Conservation (phyloP, 2,329 filamentous ascomycete species). For the Periconia sp. region DNA sequence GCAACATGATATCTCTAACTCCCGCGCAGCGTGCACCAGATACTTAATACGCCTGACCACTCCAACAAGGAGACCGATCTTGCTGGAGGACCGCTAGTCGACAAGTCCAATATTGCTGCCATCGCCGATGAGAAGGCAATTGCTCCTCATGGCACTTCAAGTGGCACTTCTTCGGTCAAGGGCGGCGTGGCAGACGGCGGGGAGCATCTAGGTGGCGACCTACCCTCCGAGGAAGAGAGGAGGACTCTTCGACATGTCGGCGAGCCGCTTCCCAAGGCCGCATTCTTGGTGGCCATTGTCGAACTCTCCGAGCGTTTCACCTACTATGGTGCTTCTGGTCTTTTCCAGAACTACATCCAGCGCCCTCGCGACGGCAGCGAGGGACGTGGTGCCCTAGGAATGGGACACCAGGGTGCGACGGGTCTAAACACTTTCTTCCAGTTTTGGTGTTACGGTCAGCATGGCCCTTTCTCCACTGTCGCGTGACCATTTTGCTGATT, state of each 20-base stretch:
- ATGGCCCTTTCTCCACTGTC: slow-evolving; percentile 11
- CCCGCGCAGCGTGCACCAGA: slow-evolving; percentile 41
- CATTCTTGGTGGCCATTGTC: slow-evolving; percentile 57
- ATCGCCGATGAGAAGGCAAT: slow-evolving; percentile 29
- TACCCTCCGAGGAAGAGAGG: slow-evolving; percentile 52
- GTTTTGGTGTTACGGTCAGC: slow-evolving; percentile 46
- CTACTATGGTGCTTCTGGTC: slow-evolving; percentile 54
- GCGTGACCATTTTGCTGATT: neutral
- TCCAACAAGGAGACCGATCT: slow-evolving; percentile 36
- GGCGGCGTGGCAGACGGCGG: slow-evolving; percentile 24
- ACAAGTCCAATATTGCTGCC: slow-evolving; percentile 22
- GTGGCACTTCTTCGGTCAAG: slow-evolving; percentile 22
- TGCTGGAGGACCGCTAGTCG: slow-evolving; percentile 30
- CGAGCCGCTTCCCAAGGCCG: slow-evolving; percentile 53
- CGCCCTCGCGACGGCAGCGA: slow-evolving; percentile 44
- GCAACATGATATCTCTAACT: no score
- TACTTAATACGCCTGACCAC: slow-evolving; percentile 33
- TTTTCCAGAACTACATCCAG: slow-evolving; percentile 59
- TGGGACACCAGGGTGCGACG: slow-evolving; percentile 53
- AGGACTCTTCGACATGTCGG: slow-evolving; percentile 52
- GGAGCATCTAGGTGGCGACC: slow-evolving; percentile 38
- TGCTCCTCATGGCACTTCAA: slow-evolving; percentile 15
- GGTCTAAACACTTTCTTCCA: slow-evolving; percentile 55
- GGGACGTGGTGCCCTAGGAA: slow-evolving; percentile 49
- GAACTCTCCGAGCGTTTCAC: slow-evolving; percentile 59